Percentiles rank a stretch among this genome's conserved stretches.
These are phyloP conservation scores for Termitomyces sp. DNA, from an alignment of 768 basidiomycete genomes.

Conservation along the genomic window DNA sequence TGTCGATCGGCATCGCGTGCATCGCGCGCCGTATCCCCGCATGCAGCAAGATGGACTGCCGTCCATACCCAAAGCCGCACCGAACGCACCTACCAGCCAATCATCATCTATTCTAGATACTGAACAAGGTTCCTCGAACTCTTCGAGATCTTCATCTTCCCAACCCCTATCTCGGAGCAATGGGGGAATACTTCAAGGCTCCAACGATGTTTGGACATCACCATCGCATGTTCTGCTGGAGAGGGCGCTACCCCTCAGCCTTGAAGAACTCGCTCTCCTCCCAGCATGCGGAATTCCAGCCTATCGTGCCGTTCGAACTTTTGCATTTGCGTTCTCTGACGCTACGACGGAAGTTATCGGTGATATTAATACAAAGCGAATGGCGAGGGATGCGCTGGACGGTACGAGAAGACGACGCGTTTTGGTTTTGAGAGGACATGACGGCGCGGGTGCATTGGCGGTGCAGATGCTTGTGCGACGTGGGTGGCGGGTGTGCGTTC, in stretches of 20 bases:
- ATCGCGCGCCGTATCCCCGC: slow-evolving; percentile 64
- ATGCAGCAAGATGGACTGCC: slow-evolving; percentile 23
- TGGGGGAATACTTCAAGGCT: background rate
- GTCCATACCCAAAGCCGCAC: background rate
- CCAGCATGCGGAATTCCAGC: slow-evolving; percentile 79
- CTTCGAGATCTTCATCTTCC: slow-evolving; percentile 2
- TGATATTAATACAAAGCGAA: background rate
- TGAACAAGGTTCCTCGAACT: slow-evolving; percentile 5
- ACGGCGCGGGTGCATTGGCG: slow-evolving; percentile 70
- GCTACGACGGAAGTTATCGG: background rate
- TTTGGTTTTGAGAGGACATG: slow-evolving; percentile 70
- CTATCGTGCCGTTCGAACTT: slow-evolving; percentile 73
- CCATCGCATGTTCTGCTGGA: background rate
- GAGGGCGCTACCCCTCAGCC: slow-evolving; percentile 22
- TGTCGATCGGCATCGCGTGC: slow-evolving; percentile 72
- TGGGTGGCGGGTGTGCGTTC: slow-evolving; percentile 75
- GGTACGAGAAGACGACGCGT: slow-evolving; percentile 26
- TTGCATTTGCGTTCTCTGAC: slow-evolving; percentile 39
- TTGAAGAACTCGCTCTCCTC: slow-evolving; percentile 77
- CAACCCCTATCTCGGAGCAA: slow-evolving; percentile 6
- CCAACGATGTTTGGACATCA: background rate
- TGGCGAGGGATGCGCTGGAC: slow-evolving; percentile 7
- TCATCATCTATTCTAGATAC: slow-evolving; percentile 13
- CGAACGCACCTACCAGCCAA: slow-evolving; percentile 10
- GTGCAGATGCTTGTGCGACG: slow-evolving; percentile 68